Base-by-base conservation (phyloP, 345 rosid genomes). In the Melaleuca quinquenervia region DNA sequence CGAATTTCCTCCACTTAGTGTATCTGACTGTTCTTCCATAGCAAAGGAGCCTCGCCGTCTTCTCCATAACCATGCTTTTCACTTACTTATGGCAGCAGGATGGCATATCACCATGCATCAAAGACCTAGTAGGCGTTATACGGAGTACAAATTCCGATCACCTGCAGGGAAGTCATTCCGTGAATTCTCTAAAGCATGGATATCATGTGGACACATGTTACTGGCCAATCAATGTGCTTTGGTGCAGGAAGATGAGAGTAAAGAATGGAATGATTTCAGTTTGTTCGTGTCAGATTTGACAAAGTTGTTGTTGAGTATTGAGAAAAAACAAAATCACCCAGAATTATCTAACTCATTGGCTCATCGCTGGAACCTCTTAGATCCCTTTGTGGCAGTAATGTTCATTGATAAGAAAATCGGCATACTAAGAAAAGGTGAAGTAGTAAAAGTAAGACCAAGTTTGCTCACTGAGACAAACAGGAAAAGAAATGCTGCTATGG, bases 151-250 rank as follows among this genome's bases (percentile, higher is more conserved):
- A 82, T 97, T 93, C 91, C 86, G 85, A 88, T 93, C 99, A 83
- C 94, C 99, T n/a, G 88, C 84, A 84, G 96, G 98, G 62, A 92
- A 88, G 87, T 58, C 60, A 58, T 92, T 89, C 90, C 95, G 97
- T 87, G 98, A 97, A 82, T 96, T 97, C 89, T 88, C 92, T 84
- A 92, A 91, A 89, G 99, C 89, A 82, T 97, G 98, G 99, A 94
- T 91, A 91, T 83, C 86, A 84, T 93, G 92, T 75, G 96, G 98
- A 85, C 92, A 88, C 86, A 84, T 84, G 78, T 86, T 97, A 84
- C 84, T 89, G 78, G 93, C 90, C 55, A 90, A 90, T 85, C 80
- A 89, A 62, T 85, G 64, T 78, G 88, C 88, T 88, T 87, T 91
- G 91, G 54, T 89, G 85, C 90, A 84, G 82, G 92, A 91, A 84